Base-by-base conservation (phyloP, 306 rosid genomes). In the Sphenostylis stenocarpa region DNA sequence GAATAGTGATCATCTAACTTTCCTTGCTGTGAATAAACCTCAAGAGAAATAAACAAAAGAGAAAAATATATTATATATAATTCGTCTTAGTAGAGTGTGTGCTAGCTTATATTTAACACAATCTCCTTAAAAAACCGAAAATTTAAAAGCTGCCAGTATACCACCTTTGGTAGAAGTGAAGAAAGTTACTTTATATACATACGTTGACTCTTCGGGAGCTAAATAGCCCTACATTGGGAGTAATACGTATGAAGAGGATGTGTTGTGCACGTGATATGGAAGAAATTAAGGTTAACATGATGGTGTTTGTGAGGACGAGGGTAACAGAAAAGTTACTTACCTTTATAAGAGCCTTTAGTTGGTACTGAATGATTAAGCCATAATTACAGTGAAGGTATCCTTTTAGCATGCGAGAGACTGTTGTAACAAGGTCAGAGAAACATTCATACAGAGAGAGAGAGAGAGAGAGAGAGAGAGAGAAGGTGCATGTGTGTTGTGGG, bases 361-460 rank as follows among this genome's bases (percentile, higher is more conserved):
- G 80, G 69, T n/a, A 57, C 6, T 44, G 77, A 82, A 88, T 91
- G 96, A 86, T 91, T 88, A 82, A 51, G 75, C 75, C 57, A 90
- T 88, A 85, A 84, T 91, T 85, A 88, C 60, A 77, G 80, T 16
- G 55, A 38, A 24, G 33, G 45, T 52, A 47, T 16, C 16, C 33
- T 45, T 64, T 80, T 71, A 75, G 80, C 77, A 77, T 73, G 83
- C 66, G 68, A 84, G 78, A 47, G 65, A 56, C 36, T 72, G 51
- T 66, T n/a, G 7, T 33, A 73, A 28, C 4, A 77, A 34, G 73
- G 69, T 51, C 16, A 82, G 73, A 51, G 77, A 72, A 13, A 66
- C 68, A 29, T 77, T 28, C 16, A 41, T 36, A 12, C 1, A 43
- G 14, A 24, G 16, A 48, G 1, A 38, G 2, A 39, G 44, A 39